Conservation (phyloP, 2,329 filamentous ascomycete species). For the Colletotrichum tofieldiae region DNA sequence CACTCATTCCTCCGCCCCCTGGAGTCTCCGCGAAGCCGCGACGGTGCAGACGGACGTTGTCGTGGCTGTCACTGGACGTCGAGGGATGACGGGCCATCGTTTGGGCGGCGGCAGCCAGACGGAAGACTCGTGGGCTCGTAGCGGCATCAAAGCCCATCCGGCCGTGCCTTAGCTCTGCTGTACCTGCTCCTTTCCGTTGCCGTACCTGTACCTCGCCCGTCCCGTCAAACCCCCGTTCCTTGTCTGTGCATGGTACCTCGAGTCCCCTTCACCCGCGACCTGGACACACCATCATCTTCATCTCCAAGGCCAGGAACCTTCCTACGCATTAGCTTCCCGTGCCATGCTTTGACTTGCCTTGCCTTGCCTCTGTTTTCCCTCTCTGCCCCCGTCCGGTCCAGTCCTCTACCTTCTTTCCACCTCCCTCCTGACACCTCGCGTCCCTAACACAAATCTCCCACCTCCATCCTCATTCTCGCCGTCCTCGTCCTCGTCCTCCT, state of each 20-base stretch:
- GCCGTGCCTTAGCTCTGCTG: slow-evolving; percentile 10
- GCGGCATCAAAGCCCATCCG: background rate
- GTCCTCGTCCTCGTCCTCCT: slow-evolving; percentile 1
- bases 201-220: slow-evolving; percentile 31
- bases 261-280: slow-evolving; percentile 14
- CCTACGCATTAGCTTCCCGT: slow-evolving; percentile 4
- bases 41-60: slow-evolving; percentile 12
- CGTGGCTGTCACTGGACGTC: slow-evolving; percentile 4
- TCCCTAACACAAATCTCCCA: slow-evolving; percentile 10
- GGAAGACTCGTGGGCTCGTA: no score
- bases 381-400: slow-evolving; percentile 6
- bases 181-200: slow-evolving; percentile 20
- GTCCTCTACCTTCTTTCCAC: slow-evolving; percentile 30
- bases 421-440: slow-evolving; percentile 33
- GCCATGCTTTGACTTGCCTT: slow-evolving; percentile 25
- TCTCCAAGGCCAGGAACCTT: slow-evolving; percentile 13
- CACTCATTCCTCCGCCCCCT: background rate
- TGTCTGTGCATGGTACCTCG: slow-evolving; percentile 27
- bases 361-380: slow-evolving; percentile 13
- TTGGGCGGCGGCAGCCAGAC: background rate
- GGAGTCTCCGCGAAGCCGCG: slow-evolving; percentile 9
- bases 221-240: slow-evolving; percentile 22
- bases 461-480: background rate
- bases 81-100: background rate
- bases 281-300: slow-evolving; percentile 15